Conservation (phyloP, 1,284 basidiomycete genomes). For the Puccinia novopanici region DNA sequence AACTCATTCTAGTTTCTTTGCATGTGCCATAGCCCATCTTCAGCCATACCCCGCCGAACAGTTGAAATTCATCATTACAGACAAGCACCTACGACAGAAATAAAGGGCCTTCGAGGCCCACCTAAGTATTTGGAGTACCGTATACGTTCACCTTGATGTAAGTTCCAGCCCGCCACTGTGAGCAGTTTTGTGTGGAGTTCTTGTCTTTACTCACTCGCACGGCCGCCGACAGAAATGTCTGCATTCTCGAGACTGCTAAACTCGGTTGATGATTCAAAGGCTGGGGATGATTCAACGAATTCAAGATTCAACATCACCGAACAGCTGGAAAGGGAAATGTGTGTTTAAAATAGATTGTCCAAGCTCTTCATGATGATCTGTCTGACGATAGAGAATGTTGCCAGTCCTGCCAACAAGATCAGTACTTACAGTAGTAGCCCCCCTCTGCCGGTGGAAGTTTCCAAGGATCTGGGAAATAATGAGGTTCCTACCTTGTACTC, state of each 20-base stretch:
- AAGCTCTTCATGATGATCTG: background rate
- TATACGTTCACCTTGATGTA: slow-evolving; percentile 9
- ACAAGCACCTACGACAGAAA: background rate
- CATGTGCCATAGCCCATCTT: background rate
- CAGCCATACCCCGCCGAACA: background rate
- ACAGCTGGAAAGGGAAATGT: background rate
- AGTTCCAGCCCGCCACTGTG: background rate
- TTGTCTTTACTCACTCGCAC: background rate
- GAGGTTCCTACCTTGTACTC: background rate
- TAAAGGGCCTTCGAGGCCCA: slow-evolving; percentile 15
- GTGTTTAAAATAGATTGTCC: background rate
- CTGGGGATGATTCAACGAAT: background rate
- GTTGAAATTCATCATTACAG: background rate
- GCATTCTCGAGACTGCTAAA: background rate
- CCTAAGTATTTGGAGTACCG: background rate
- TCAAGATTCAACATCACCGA: background rate
- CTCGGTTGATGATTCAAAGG: background rate
- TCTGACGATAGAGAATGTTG: background rate
- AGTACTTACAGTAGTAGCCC: slow-evolving; percentile 1
- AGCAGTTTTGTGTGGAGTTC: background rate
- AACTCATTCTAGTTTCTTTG: background rate
- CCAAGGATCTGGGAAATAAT: background rate
- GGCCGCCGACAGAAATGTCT: background rate
- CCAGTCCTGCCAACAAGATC: background rate
- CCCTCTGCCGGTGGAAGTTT: background rate